Base-by-base conservation (phyloP, 768 basidiomycete genomes). In the Boletus pseudo-olivaceus region DNA sequence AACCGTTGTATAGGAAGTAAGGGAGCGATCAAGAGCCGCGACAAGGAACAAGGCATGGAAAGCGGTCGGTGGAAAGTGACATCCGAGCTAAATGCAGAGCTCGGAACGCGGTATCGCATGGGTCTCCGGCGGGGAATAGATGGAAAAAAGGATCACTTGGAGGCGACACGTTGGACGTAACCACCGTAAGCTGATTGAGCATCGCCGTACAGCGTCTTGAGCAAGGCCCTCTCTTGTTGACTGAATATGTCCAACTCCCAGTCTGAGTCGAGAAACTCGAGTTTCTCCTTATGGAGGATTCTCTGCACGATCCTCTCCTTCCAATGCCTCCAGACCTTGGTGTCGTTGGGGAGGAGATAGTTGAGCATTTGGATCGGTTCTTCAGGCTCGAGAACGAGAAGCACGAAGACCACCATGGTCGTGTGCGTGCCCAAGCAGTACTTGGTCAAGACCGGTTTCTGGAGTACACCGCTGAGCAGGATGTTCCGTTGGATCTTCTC, bases 341-440 rank as follows among this genome's bases (percentile, higher is more conserved):
- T 68, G 42, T 68, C 63, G 5, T 53, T 53, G 1, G 71, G 70
- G 26, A 69, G 58, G 11, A 67, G 46, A 15, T 62, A 59, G 14
- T 69, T 17, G 1, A 69, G 56, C 1, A 69, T 38, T 34, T 58
- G 61, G 4, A 4, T 20, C 4, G 65, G 67, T 2, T 69, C 63
- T 15, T 61, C 49, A 0, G 67, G 55, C 11, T 48, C 45, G 29
- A 69, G 53, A 9, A 61, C 56, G 23, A 69, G 63, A 12, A 67
- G 29, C 1, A 29, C 29, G 29, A 29, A 29, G 29, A 29, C 29
- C 29, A 29, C 66, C 56, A 57, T 58, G 20, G 62, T 38, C 1
- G 68, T 67, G 26, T 62, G 58, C 4, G 65, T 69, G 12, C 63
- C 63, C 33, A 66, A 52, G 14, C 26, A 33, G 35, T 62, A 65